Evolutionary conservation across 495 filamentous ascomycete species (phyloP).

Genomic region (Penicillium waksmanii): DNA sequence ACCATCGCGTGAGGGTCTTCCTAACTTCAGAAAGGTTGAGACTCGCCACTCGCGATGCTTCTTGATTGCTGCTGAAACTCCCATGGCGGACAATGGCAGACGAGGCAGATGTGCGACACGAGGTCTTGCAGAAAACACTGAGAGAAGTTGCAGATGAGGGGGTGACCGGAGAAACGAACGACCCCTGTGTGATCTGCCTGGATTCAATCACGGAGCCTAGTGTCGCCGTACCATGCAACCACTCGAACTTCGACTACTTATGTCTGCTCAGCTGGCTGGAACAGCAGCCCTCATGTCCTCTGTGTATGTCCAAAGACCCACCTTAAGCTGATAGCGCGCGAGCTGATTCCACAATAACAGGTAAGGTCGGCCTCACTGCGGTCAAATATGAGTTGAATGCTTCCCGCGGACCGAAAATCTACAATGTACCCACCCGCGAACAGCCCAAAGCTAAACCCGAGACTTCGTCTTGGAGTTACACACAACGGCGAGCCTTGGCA

Average conservation of each 20-base stretch:
- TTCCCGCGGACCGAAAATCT: conserved; percentile 57
- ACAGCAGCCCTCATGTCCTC: conserved; percentile 70
- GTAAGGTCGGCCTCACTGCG: conserved; percentile 66
- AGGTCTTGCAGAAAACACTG: conserved; percentile 50
- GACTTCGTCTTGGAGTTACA: conserved; percentile 2
- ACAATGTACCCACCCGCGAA: conserved; percentile 43
- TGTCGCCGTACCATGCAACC: conserved; percentile 72
- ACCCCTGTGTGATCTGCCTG: conserved; percentile 68
- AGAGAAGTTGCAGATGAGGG: conserved; percentile 46
- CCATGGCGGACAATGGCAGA: conserved; percentile 15
- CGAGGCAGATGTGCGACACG: conserved; percentile 46
- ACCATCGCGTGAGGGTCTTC: too few relatives aligned
- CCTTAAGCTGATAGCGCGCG: not conserved
- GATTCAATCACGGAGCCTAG: conserved; percentile 73
- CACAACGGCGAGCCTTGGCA: conserved; percentile 1
- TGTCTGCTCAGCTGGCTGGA: conserved; percentile 86
- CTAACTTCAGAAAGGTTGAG: too few relatives aligned
- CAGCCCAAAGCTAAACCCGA: conserved; percentile 10
- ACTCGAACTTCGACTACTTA: conserved; percentile 80
- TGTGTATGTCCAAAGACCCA: conserved; percentile 56
- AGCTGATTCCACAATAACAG: conserved; percentile 31
- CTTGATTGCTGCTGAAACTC: conserved; percentile 7
- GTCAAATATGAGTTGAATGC: conserved; percentile 67
- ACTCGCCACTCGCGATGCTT: not conserved
- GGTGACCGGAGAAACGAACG: conserved; percentile 27